Evolutionary conservation across 2,329 filamentous ascomycete species (phyloP), one percentile per base, ranked within the genome.

Genomic region (Thelonectria blattea): DNA sequence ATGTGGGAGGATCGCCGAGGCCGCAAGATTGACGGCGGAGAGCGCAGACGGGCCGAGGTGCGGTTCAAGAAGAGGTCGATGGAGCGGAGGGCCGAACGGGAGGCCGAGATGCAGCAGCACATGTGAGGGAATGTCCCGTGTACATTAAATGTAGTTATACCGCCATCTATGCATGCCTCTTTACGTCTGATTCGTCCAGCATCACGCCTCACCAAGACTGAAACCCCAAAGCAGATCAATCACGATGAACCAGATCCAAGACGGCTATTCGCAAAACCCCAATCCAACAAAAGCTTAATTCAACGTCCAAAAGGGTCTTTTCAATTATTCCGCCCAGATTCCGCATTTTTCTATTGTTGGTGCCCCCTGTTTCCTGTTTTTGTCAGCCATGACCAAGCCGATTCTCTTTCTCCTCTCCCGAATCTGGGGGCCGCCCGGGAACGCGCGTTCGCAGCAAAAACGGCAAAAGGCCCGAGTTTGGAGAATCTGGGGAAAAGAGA

Each of bases 21-120:
- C 27, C 87, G 88, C 72, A 98, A 98, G 88, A 89, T 99, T 67
- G 93, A 98, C 78, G 95, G 95, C 73, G 95, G 95, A 83, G 95
- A 99, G 83, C 88, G 95, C 76, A 87, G 95, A 77, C 88, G 86
- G 75, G 91, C 90, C 15, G 90, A 96, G 80, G 88, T 97, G 53
- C 85, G 91, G 70, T 92, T 93, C 70, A 97, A 96, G 88, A 90
- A 88, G 79, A 86, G 90, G 66, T 88, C 91, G 52, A 88, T 88
- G 37, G 91, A 93, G 80, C 88, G 91, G 67, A 91, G 89, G 76
- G 92, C 91, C 65, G 83, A 83, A 71, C 81, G 80, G 56, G 80
- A 83, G 69, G 73, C 77, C 63, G 74, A 82, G 62, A 58, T 72
- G 43, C 56, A 74, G 67, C 65, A 66, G 47, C 72, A 70, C 53